Evolutionary conservation across 371 early-diverging fungal species (phyloP).

Genomic region (Apophysomyces trapeziformis): DNA sequence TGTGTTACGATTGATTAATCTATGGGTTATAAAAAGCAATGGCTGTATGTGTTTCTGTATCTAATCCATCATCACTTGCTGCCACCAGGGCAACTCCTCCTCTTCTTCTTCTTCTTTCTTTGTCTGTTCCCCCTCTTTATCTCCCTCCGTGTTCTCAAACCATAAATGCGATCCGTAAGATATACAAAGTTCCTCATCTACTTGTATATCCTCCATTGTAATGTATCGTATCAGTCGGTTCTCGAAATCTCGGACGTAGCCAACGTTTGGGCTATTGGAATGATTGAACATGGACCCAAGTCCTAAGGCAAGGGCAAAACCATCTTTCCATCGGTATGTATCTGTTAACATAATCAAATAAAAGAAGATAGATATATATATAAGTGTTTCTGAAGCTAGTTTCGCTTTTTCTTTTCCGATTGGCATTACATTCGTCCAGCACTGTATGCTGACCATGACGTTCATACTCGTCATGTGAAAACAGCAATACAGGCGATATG

Average conservation of each 20-base stretch:
- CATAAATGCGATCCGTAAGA: constrained; percentile 72
- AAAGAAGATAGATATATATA: no score
- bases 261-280: constrained; percentile 61
- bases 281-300: constrained; percentile 78
- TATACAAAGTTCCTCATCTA: constrained; percentile 70
- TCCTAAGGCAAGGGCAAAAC: constrained; percentile 70
- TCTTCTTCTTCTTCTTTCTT: background rate
- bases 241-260: constrained; percentile 64
- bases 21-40: no score
- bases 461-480: constrained; percentile 59
- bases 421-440: constrained; percentile 53
- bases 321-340: constrained; percentile 71
- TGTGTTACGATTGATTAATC: no score
- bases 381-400: no score
- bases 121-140: background rate
- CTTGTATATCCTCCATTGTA: constrained; percentile 55
- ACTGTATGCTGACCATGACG: constrained; percentile 62
- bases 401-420: no score
- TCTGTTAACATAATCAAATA: constrained; percentile 16
- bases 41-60: background rate
- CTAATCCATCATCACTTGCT: constrained; percentile 1
- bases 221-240: constrained; percentile 61
- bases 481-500: constrained; percentile 66
- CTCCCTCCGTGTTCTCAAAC: constrained; percentile 56
- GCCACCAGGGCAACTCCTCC: background rate